Evolutionary conservation across 2,329 filamentous ascomycete species (phyloP), one percentile per base, ranked within the genome.

Genomic region (Colletotrichum incanum): DNA sequence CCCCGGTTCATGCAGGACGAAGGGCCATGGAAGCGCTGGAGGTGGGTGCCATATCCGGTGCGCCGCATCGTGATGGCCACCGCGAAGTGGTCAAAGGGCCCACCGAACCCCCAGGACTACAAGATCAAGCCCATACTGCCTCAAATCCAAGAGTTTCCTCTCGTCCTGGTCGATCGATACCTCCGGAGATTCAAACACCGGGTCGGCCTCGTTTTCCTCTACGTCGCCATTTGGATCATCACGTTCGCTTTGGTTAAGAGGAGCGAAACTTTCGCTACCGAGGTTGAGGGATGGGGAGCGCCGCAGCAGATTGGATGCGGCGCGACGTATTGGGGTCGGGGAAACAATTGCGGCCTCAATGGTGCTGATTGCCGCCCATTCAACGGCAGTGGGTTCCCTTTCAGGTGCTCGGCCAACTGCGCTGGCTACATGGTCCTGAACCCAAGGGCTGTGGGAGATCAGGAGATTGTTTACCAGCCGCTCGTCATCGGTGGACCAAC

Each of bases 331-430:
- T 96, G 93, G 93, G 87, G 84, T 11, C 80, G 90, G 47, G 91
- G 90, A 43, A 95, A 95, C 77, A 84, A 83, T 16, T 96, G 94
- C 79, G 93, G 93, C 0, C 78, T 96, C 18, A 91, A 96, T 75
- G 94, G 94, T 8, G 90, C 91, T 72, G 85, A 90, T 63, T 96
- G 94, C 78, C 89, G 93, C 11, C 94, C 94, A 0, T 96, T 96
- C 77, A 88, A 88, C 70, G 91, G 91, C 74, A 89, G 85, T 67
- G 90, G 90, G 0, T 91, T 94, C 76, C 86, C 93, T 0, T 96
- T 96, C 78, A 87, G 92, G 66, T 96, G 94, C 77, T 90, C 93
- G 1, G 93, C 91, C 20, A 91, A 91, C 76, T 96, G 94, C 80
- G 88, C 87, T 55, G 89, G 88, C 76, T 89, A 89, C 68, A 85